Conservation (phyloP, 208 protist genomes). For the Herpetomonas muscarum region DNA sequence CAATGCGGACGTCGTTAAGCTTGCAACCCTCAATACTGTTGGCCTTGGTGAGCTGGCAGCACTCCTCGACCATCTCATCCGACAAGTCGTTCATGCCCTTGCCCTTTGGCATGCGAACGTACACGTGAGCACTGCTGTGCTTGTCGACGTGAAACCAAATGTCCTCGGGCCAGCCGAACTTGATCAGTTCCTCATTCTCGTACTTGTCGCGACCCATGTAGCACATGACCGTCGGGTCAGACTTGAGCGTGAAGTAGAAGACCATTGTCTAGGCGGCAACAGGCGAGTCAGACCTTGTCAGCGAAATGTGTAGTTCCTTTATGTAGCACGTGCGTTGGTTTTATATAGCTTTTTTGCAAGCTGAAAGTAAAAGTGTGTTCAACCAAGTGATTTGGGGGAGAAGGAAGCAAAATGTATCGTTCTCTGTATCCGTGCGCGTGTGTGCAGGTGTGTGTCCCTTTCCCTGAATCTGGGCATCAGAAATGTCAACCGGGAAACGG, state of each 20-base stretch:
- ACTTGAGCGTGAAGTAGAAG: slow-evolving; percentile 89
- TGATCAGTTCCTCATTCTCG: slow-evolving; percentile 99
- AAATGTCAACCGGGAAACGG: too few relatives aligned
- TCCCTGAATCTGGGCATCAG: too few relatives aligned
- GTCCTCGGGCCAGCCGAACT: slow-evolving; percentile 96
- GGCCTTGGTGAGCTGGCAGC: slow-evolving; percentile 95
- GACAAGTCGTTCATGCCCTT: slow-evolving; percentile 92
- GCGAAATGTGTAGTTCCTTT: too few relatives aligned
- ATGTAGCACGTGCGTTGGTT: too few relatives aligned
- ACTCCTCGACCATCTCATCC: slow-evolving; percentile 94
- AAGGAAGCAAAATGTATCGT: background rate
- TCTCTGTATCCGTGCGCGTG: background rate
- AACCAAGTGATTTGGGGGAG: too few relatives aligned
- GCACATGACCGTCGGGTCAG: slow-evolving; percentile 85
- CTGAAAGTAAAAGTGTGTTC: too few relatives aligned
- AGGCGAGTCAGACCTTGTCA: background rate
- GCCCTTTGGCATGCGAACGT: slow-evolving; percentile 91
- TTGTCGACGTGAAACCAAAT: slow-evolving; percentile 99
- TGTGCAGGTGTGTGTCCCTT: background rate
- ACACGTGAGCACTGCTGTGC: slow-evolving; percentile 97
- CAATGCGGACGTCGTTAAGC: slow-evolving; percentile 87
- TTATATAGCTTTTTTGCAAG: too few relatives aligned
- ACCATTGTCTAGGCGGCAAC: slow-evolving; percentile 58
- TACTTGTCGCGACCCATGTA: slow-evolving; percentile 99
- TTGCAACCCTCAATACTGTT: slow-evolving; percentile 97